Evolutionary conservation across 2,329 filamentous ascomycete species (phyloP).

Genomic region (Fusarium succisae): DNA sequence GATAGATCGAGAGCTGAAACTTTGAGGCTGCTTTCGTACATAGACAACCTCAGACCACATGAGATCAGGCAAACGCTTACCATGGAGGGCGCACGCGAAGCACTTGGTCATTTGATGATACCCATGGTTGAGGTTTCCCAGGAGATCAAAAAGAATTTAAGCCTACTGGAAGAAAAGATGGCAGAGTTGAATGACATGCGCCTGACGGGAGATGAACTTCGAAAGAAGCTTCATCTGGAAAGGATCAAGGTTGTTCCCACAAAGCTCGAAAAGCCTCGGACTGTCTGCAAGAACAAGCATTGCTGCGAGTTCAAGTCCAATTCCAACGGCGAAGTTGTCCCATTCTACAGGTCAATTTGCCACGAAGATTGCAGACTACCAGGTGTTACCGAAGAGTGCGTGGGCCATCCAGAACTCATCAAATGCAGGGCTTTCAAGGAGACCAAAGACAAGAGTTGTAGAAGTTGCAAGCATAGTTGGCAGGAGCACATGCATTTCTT

Average conservation of each 20-base stretch:
- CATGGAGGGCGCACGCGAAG: constrained; percentile 21
- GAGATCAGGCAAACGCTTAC: constrained; percentile 27
- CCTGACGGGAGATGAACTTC: background rate
- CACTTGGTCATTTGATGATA: constrained; percentile 4
- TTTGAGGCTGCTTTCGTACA: constrained; percentile 4
- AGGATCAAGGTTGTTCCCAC: background rate
- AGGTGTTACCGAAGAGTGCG: background rate
- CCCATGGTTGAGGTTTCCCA: constrained; percentile 33
- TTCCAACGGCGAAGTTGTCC: background rate
- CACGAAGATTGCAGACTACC: constrained; percentile 15
- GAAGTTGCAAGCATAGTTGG: constrained; percentile 8
- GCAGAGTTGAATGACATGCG: constrained; percentile 1
- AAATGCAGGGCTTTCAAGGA: constrained; percentile 1
- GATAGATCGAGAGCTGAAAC: constrained; percentile 20
- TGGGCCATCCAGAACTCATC: background rate
- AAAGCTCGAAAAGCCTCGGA: constrained; percentile 9
- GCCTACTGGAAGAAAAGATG: background rate
- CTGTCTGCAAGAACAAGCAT: constrained; percentile 6
- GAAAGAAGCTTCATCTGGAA: constrained; percentile 1
- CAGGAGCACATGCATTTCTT: constrained; percentile 21
- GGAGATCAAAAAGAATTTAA: constrained; percentile 9
- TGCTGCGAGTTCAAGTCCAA: constrained; percentile 23
- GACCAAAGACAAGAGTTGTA: background rate
- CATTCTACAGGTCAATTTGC: constrained; percentile 24
- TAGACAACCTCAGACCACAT: constrained; percentile 18